A percentile compares a stretch with the other conserved stretches of the same genome.
phyloP scores from a whole-genome alignment of 225 moss, liverwort and hornwort genomes.

The Anthoceros angustus region DNA sequence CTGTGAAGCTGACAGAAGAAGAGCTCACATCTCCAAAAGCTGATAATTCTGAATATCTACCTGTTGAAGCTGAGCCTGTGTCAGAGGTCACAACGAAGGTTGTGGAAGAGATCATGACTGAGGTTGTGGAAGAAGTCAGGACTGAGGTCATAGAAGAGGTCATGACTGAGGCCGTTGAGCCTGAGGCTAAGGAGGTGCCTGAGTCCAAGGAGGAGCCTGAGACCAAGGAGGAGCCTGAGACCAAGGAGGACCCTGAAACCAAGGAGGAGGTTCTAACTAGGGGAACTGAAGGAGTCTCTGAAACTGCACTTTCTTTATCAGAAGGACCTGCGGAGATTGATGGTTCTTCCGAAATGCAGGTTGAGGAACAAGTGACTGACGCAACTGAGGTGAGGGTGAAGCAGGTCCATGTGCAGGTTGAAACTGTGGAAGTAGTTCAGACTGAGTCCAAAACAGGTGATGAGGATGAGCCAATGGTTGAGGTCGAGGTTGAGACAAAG shows the following conservation, averaged over 20 bases:
- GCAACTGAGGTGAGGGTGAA: not conserved
- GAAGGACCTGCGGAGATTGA: no score
- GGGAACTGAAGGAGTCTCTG: no score
- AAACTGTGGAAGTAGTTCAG: not conserved
- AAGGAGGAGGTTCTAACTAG: not conserved
- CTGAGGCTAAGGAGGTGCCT: not conserved
- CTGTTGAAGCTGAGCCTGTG: constrained; percentile 14
- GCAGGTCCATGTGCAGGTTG: not conserved
- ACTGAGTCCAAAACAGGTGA: constrained; percentile 41
- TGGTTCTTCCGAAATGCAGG: not conserved
- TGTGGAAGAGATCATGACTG: not conserved
- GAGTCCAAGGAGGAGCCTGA: not conserved
- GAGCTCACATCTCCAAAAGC: constrained; percentile 3
- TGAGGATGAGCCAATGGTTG: constrained; percentile 83
- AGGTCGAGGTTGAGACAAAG: constrained; percentile 26
- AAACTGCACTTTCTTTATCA: no score
- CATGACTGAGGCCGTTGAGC: no score
- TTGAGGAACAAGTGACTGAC: not conserved
- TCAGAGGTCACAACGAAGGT: constrained; percentile 3
- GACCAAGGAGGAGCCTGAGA: constrained; percentile 5
- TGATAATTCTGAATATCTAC: constrained; percentile 9
- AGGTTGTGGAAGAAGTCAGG: constrained; percentile 2
- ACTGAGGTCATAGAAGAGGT: not conserved
- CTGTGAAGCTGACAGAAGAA: not conserved
- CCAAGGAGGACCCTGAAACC: not conserved